Evolutionary conservation across 495 filamentous ascomycete species (phyloP).

Genomic region (Neurospora sp.): DNA sequence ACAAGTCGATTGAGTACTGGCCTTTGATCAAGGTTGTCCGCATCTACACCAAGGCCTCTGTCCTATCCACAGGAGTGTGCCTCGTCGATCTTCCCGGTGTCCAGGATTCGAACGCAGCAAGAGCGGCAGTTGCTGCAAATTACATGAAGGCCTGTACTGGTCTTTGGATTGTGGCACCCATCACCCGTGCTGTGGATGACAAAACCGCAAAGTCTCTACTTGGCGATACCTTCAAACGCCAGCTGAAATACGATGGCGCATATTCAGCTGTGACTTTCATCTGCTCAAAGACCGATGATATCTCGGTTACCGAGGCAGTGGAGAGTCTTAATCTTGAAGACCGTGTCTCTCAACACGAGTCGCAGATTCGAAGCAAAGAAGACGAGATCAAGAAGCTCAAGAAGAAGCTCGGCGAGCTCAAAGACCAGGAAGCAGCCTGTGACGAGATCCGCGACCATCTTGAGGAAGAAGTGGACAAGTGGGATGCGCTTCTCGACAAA

Average conservation of each 20-base stretch:
- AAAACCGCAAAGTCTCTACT: slow-evolving; percentile 53
- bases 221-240: slow-evolving; percentile 49
- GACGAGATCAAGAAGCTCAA: slow-evolving; percentile 23
- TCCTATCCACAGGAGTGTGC: slow-evolving; percentile 53
- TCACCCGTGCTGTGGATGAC: slow-evolving; percentile 55
- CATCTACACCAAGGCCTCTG: slow-evolving; percentile 48
- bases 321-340: slow-evolving; percentile 34
- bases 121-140: slow-evolving; percentile 47
- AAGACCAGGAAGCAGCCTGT: slow-evolving; percentile 17
- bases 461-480: slow-evolving; percentile 31
- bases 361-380: slow-evolving; percentile 6
- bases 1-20: slow-evolving; percentile 46
- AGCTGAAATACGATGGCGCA: slow-evolving; percentile 54
- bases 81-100: slow-evolving; percentile 59
- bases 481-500: slow-evolving; percentile 36
- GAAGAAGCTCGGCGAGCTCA: slow-evolving; percentile 30
- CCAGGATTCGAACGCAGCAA: slow-evolving; percentile 56
- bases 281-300: slow-evolving; percentile 61
- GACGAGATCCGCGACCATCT: neutral
- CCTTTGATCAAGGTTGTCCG: slow-evolving; percentile 56
- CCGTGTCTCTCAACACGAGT: slow-evolving; percentile 23
- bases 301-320: slow-evolving; percentile 31
- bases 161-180: slow-evolving; percentile 56
- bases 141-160: slow-evolving; percentile 51
- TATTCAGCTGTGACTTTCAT: slow-evolving; percentile 53